Base-by-base conservation (phyloP, 2,329 filamentous ascomycete species). In the Botrytis byssoidea region DNA sequence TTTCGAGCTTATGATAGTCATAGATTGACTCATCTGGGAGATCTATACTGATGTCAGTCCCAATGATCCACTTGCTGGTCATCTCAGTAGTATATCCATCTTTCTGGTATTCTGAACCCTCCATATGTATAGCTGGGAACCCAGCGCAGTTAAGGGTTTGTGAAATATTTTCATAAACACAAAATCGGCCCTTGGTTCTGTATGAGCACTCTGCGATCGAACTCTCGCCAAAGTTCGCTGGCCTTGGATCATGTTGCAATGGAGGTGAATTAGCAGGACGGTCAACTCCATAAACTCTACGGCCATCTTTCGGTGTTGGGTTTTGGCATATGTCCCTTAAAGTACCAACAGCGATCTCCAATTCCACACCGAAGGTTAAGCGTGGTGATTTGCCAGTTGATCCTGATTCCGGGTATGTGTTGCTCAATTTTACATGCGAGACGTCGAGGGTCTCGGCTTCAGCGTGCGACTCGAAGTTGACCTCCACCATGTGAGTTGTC, bases 351-450 rank as follows among this genome's bases (percentile, higher is more conserved):
- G 46, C 72, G 7, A 73, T 70, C 42, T 73, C 67, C 1, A 71
- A 46, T 37, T 73, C 72, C 20, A 73, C 72, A 10, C 72, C 67
- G 18, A 73, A 73, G 4, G 66, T 73, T 32, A 73, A 40, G 10
- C 72, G 72, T 51, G 65, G 71, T 7, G 22, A 59, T 29, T 59
- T 59, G 9, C 70, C 61, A 8, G 70, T 72, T 12, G 70, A 72
- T 18, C 61, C 70, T 37, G 46, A 6, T 6, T 44, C 22, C 25
- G 61, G 61, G 16, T 72, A 72, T 3, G 14, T 48, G 18, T 51
- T 25, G 3, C 61, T 59, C 4, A 72, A 46, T 12, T 16, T 12
- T 20, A 60, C n/a, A 6, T 72, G 35, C n/a, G 66, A 68, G 55
- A 57, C 5, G 25, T 68, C 66, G 14, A 68, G 35, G 57, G 35